A percentile compares a stretch with the other conserved stretches of the same genome.
These are phyloP conservation scores for Hypoxylon fragiforme DNA, from an alignment of 495 filamentous ascomycete genomes.

Conservation along the genomic window DNA sequence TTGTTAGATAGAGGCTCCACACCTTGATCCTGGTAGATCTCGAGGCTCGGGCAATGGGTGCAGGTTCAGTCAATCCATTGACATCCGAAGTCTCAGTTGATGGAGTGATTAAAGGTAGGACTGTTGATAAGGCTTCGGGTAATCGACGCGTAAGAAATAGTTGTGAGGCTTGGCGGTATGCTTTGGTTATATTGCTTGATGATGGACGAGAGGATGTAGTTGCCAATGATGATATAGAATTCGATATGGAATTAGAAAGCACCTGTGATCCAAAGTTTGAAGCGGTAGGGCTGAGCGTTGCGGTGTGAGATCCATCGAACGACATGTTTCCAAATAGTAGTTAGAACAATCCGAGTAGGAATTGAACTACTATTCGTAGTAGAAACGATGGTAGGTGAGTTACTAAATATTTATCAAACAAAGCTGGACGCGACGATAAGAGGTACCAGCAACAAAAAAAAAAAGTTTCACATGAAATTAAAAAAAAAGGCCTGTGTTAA, in stretches of 20 bases:
- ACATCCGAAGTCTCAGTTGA: constrained; percentile 41
- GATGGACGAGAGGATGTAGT: constrained; percentile 57
- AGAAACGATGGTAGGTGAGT: no score
- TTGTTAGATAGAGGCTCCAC: constrained; percentile 94
- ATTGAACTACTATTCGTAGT: no score
- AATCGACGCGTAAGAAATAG: constrained; percentile 91
- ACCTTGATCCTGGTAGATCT: constrained; percentile 84
- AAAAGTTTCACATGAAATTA: constrained; percentile 23
- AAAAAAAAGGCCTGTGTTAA: no score
- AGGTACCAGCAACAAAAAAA: constrained; percentile 6
- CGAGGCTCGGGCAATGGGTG: constrained; percentile 73
- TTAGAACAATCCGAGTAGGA: constrained; percentile 11
- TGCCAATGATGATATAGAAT: constrained; percentile 52
- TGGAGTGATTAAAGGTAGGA: constrained; percentile 74
- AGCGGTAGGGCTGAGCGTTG: constrained; percentile 40
- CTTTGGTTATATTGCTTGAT: constrained; percentile 70
- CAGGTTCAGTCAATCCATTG: constrained; percentile 48
- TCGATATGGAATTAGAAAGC: constrained; percentile 39
- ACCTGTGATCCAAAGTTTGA: constrained; percentile 41
- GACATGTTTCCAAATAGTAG: constrained; percentile 40
- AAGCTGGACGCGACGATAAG: constrained; percentile 10
- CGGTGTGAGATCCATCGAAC: constrained; percentile 44
- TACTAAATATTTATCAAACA: constrained; percentile 21
- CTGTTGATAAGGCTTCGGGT: constrained; percentile 79
- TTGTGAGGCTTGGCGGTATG: constrained; percentile 86